These are phyloP conservation scores for Neostapfia colusana DNA, from an alignment of 176 grass and related monocot species.

Conservation along the genomic window DNA sequence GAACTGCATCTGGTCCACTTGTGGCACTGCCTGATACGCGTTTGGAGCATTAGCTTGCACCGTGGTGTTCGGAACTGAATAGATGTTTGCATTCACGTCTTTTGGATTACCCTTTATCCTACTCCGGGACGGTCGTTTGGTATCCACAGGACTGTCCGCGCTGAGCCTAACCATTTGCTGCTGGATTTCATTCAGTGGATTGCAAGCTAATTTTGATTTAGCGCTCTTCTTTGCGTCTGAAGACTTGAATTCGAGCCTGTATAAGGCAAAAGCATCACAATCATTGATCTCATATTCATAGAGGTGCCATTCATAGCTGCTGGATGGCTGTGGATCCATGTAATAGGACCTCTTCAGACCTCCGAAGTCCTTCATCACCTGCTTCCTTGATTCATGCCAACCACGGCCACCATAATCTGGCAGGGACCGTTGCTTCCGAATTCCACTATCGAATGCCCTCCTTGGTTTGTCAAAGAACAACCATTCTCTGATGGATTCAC, in stretches of 20 bases:
- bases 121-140: slow-evolving; percentile 43
- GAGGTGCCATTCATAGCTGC: slow-evolving; percentile 82
- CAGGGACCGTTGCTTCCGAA: slow-evolving; percentile 79
- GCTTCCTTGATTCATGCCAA: slow-evolving; percentile 95
- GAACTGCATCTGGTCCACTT: slow-evolving; percentile 65
- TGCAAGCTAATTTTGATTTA: slow-evolving; percentile 57
- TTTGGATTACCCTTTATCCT: slow-evolving; percentile 50
- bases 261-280: slow-evolving; percentile 75
- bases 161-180: slow-evolving; percentile 70
- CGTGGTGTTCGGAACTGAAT: slow-evolving; percentile 44
- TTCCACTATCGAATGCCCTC: slow-evolving; percentile 87
- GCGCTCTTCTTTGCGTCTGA: slow-evolving; percentile 78
- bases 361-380: slow-evolving; percentile 88
- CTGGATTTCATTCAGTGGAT: slow-evolving; percentile 59
- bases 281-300: slow-evolving; percentile 94
- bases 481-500: slow-evolving; percentile 95
- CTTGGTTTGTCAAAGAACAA: slow-evolving; percentile 96
- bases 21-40: slow-evolving; percentile 47
- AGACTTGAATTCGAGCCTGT: slow-evolving; percentile 80
- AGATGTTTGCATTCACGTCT: slow-evolving; percentile 40
- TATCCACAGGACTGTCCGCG: slow-evolving; percentile 57
- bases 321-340: slow-evolving; percentile 88
- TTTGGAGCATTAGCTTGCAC: slow-evolving; percentile 50
- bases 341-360: slow-evolving; percentile 92
- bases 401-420: slow-evolving; percentile 86